Evolutionary conservation across 2,329 filamentous ascomycete species (phyloP), one percentile per base, ranked within the genome.

Genomic region (Fusarium humuli): DNA sequence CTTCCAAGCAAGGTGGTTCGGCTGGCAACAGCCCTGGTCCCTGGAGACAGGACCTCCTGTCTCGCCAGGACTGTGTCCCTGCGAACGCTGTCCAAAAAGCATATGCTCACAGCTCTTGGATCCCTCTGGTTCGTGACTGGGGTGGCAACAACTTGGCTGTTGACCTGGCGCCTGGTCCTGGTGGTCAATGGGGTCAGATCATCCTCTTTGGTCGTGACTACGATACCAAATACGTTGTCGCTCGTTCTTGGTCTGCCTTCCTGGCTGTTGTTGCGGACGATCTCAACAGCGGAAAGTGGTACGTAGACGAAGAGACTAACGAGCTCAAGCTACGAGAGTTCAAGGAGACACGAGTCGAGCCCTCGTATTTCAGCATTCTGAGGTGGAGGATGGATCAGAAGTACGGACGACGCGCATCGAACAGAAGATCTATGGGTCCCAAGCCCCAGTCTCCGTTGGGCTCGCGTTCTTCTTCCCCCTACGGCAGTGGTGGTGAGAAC

Each of bases 171-270:
- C 96, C 96, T 23, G 96, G 96, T 4, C 93, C 95, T 12, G 88
- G 88, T 48, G 96, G 96, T 41, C 92, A 91, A 79, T 99, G 96
- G 95, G 96, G 96, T 57, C 96, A 99, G 79, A 90, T 99, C 71
- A 97, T 99, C 76, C 87, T 99, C 67, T 98, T 97, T 79, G 96
- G 96, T 53, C 93, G 96, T 65, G 96, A 99, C 82, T 99, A 97
- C 81, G 96, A 99, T 79, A 97, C 93, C 81, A 99, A 99, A 83
- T 99, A 97, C 78, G 96, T 99, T 9, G 88, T 99, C 60, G 93
- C 96, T 30, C 90, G 93, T 66, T 98, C 95, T 2, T 99, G 96
- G 96, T 89, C 90, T 18, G 88, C 91, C 12, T 94, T 99, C 77
- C 82, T 99, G 22, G 94, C 94, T 53, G 88, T 90, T 32, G 88